Conservation (phyloP, 139 green algal genomes). For the Dunaliella primolecta region DNA sequence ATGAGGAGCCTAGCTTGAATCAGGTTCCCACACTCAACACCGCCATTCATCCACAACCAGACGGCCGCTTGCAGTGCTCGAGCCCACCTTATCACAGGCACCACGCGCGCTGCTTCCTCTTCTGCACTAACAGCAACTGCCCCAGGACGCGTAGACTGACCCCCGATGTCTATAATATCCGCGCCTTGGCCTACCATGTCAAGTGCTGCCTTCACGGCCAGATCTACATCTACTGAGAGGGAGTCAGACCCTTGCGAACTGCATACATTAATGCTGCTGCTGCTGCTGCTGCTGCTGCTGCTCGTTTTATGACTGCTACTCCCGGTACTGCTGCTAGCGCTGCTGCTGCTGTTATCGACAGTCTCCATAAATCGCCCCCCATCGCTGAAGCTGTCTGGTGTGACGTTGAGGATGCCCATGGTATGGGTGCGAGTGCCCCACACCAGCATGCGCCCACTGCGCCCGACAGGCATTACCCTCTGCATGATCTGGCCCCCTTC, state of each 20-base stretch:
- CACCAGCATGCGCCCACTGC: slow-evolving; percentile 17
- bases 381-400: slow-evolving; percentile 95
- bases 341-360: neutral
- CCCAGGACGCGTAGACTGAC: slow-evolving; percentile 90
- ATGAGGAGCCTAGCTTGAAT: too few species aligned
- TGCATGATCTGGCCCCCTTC: slow-evolving; percentile 36
- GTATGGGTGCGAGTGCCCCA: slow-evolving; percentile 46
- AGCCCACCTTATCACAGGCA: slow-evolving; percentile 77
- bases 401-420: slow-evolving; percentile 98
- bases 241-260: neutral
- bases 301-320: neutral
- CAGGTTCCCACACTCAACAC: too few species aligned
- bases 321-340: neutral
- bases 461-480: slow-evolving; percentile 40
- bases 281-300: neutral
- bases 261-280: neutral
- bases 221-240: slow-evolving; percentile 18
- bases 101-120: slow-evolving; percentile 75
- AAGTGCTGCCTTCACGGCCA: slow-evolving; percentile 57
- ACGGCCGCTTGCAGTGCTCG: too few species aligned
- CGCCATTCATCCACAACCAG: too few species aligned
- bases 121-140: slow-evolving; percentile 49
- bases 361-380: slow-evolving; percentile 43
- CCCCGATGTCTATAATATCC: slow-evolving; percentile 89
- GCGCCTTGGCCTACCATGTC: slow-evolving; percentile 75